Percentiles rank a stretch among this genome's conserved stretches.
Conservation (phyloP, 768 basidiomycete species). For the Udeniomyces megalosporus region DNA sequence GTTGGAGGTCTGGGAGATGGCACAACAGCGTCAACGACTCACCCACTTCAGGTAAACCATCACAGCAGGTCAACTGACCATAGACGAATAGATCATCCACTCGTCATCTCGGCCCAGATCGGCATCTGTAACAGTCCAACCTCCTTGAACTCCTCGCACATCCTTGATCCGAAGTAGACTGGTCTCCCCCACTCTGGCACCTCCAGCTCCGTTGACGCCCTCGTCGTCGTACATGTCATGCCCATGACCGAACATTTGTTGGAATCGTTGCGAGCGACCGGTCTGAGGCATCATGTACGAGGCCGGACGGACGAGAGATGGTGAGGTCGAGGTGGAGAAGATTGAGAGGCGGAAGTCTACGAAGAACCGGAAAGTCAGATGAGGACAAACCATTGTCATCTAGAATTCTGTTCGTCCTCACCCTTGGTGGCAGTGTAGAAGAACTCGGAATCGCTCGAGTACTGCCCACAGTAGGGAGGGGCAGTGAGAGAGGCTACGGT, state of each 20-base stretch:
- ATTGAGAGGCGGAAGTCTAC: slow-evolving; percentile 71
- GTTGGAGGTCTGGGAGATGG: slow-evolving; percentile 26
- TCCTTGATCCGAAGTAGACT: slow-evolving; percentile 33
- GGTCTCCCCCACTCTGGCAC: slow-evolving; percentile 22
- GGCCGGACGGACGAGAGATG: slow-evolving; percentile 43
- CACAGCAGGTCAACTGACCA: slow-evolving; percentile 36
- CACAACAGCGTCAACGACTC: slow-evolving; percentile 20
- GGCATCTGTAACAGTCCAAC: slow-evolving; percentile 92
- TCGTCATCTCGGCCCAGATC: slow-evolving; percentile 80
- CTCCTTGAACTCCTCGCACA: slow-evolving; percentile 56
- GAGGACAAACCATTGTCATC: not conserved
- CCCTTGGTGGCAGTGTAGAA: slow-evolving; percentile 85
- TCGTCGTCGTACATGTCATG: slow-evolving; percentile 7
- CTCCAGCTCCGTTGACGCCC: not conserved
- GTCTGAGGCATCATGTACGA: not conserved
- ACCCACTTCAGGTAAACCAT: not conserved
- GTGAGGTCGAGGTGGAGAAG: slow-evolving; percentile 34
- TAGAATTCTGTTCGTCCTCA: no score
- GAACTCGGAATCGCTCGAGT: slow-evolving; percentile 56
- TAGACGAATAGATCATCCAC: slow-evolving; percentile 82
- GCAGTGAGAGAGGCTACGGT: slow-evolving; percentile 10
- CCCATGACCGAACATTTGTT: not conserved
- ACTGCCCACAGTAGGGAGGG: slow-evolving; percentile 14
- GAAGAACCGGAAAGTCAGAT: not conserved
- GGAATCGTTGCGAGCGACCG: not conserved